These are phyloP conservation scores for Schizochytrium sp. DNA, from an alignment of 108 stramenopile species.

Conservation along the genomic window DNA sequence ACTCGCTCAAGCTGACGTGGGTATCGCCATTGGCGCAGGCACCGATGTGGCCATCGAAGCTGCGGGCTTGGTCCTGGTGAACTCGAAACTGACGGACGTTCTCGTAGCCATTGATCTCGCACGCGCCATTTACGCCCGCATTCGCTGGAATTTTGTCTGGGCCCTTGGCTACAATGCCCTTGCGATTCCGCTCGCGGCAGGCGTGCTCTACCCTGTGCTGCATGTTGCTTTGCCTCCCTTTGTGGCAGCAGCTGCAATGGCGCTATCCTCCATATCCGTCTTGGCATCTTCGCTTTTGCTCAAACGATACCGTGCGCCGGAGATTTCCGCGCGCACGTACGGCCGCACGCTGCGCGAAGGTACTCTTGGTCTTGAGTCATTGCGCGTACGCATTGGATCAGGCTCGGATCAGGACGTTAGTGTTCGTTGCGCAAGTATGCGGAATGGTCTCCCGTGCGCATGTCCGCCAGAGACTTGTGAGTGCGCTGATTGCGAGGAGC, in stretches of 20 bases:
- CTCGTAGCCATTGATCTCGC: conserved; percentile 78
- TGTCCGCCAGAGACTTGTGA: neutral
- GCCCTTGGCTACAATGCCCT: conserved; percentile 89
- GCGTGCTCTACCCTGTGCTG: conserved; percentile 75
- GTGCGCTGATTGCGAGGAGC: neutral
- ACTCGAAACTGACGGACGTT: conserved; percentile 71
- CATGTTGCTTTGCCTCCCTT: conserved; percentile 71
- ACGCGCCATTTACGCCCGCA: conserved; percentile 72
- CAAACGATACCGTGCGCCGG: conserved; percentile 30
- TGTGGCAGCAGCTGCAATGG: conserved; percentile 85
- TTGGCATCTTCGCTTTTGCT: conserved; percentile 23
- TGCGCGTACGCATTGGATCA: neutral
- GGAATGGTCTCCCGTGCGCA: neutral
- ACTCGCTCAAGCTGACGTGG: conserved; percentile 83
- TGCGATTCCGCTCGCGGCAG: conserved; percentile 89
- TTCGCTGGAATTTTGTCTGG: conserved; percentile 77
- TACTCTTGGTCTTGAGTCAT: neutral
- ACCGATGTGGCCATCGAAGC: conserved; percentile 92
- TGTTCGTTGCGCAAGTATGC: neutral
- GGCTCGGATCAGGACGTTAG: neutral
- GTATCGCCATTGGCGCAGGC: conserved; percentile 91
- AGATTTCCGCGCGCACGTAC: neutral
- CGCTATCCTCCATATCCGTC: conserved; percentile 65
- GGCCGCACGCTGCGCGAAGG: neutral
- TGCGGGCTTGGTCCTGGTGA: conserved; percentile 83